phyloP scores from a whole-genome alignment of 495 filamentous ascomycete genomes.

The Aspergillus carlsbadensis region DNA sequence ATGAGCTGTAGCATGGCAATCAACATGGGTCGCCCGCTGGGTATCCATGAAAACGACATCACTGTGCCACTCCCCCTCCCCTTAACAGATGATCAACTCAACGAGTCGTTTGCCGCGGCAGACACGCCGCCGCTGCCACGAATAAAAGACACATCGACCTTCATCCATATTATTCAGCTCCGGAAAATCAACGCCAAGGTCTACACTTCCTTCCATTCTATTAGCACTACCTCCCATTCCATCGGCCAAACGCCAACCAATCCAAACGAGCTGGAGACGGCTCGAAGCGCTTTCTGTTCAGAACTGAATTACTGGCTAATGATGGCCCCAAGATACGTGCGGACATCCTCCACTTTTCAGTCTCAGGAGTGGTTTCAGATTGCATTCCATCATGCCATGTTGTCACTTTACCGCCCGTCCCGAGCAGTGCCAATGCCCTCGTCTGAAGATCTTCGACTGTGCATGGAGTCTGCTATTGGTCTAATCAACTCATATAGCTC shows the following conservation, averaged over 20 bases:
- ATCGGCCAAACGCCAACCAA: neutral
- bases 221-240: no score
- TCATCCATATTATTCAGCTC: slow-evolving; percentile 15
- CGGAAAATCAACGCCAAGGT: slow-evolving; percentile 8
- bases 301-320: slow-evolving; percentile 11
- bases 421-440: slow-evolving; percentile 7
- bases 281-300: no score
- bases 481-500: slow-evolving; percentile 14
- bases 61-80: slow-evolving; percentile 1
- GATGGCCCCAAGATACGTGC: slow-evolving; percentile 9
- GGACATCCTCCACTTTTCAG: slow-evolving; percentile 8
- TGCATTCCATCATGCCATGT: slow-evolving; percentile 11
- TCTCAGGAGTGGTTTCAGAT: slow-evolving; percentile 15
- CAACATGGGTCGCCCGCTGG: slow-evolving; percentile 13
- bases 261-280: neutral
- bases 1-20: slow-evolving; percentile 14
- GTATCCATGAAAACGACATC: slow-evolving; percentile 12
- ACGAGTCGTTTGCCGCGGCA: no score
- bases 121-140: no score
- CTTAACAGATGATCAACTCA: no score
- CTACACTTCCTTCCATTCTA: slow-evolving; percentile 9
- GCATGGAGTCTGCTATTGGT: slow-evolving; percentile 12
- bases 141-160: slow-evolving; percentile 8
- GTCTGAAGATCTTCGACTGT: slow-evolving; percentile 7
- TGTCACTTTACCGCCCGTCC: slow-evolving; percentile 13